phyloP scores from a whole-genome alignment of 768 basidiomycete species.

The Paxillus ammoniavirescens region DNA sequence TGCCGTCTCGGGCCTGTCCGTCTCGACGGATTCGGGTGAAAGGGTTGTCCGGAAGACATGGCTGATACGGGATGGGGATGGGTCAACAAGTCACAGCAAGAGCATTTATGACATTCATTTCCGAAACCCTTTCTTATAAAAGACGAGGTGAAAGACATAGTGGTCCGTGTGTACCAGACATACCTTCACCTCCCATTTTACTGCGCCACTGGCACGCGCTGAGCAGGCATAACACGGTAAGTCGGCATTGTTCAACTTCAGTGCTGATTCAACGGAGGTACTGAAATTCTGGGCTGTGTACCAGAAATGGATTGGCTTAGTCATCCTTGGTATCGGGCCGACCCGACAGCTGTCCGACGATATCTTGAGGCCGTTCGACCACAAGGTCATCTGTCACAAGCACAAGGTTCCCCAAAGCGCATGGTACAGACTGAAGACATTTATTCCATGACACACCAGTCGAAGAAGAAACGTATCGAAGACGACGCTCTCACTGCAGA shows the following conservation, averaged over 20 bases:
- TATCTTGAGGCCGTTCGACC: slow-evolving; percentile 29
- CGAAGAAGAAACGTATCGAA: slow-evolving; percentile 77
- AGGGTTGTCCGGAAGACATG: slow-evolving; percentile 27
- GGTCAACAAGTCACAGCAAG: slow-evolving; percentile 26
- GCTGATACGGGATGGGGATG: slow-evolving; percentile 15
- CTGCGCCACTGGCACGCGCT: slow-evolving; percentile 6
- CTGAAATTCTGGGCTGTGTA: slow-evolving; percentile 26
- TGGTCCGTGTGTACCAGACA: slow-evolving; percentile 19
- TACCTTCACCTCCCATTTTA: slow-evolving; percentile 15
- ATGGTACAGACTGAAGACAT: slow-evolving; percentile 42
- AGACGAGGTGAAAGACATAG: slow-evolving; percentile 13
- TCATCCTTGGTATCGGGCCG: slow-evolving; percentile 34
- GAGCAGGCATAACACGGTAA: slow-evolving; percentile 11
- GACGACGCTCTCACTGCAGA: slow-evolving; percentile 53
- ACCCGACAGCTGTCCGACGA: slow-evolving; percentile 34
- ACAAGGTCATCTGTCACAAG: slow-evolving; percentile 22
- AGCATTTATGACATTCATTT: slow-evolving; percentile 31
- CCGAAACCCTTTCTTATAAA: slow-evolving; percentile 31
- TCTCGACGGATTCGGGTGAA: slow-evolving; percentile 32
- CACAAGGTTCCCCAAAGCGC: slow-evolving; percentile 17
- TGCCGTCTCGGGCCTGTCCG: slow-evolving; percentile 20
- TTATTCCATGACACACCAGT: slow-evolving; percentile 49
- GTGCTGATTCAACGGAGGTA: slow-evolving; percentile 17
- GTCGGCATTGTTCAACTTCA: slow-evolving; percentile 16
- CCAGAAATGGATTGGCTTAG: slow-evolving; percentile 33